Evolutionary conservation across 2,329 filamentous ascomycete genomes (phyloP), one percentile per base, ranked within the genome.

Genomic region (Aspergillus terreus): DNA sequence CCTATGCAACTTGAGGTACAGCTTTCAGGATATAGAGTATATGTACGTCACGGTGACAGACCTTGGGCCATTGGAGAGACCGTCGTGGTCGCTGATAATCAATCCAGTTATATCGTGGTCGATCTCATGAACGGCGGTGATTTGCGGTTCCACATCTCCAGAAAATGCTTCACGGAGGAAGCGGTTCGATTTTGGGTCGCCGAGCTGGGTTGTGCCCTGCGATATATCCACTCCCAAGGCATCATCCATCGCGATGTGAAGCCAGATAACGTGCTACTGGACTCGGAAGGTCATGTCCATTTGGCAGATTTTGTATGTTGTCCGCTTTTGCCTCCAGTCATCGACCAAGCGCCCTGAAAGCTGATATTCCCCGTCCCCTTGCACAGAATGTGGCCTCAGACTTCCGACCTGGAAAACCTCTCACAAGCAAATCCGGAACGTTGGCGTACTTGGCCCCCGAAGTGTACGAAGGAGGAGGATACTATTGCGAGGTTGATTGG

Each of bases 21-120:
- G 92, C 75, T 99, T 99, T 70, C 94, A 99, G 75, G 94, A 99
- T 73, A 91, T 97, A 63, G 94, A 99, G 73, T 99, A 99, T 75
- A 87, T 99, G 90, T 96, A 79, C 66, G 88, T 59, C 17, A 12
- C 40, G 6, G 4, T 12, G 11, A 21, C 19, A 23, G 11, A 21
- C 40, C 19, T 17, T 19, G 9, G n/a, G 17, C 38, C 14, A 12
- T 12, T 38, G 14, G 15, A 14, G 17, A 12, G 15, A 19, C 5
- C 9, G 11, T 17, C 17, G 19, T 42, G 17, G 17, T 42, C 40
- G 40, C 19, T 42, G 17, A 42, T 21, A 42, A 15, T 17, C 19
- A 10, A 12, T 21, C 5, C 15, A 87, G 84, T 66, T 89, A 99
- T 71, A 85, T 99, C 50, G 92, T 99, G 48, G 91, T 99, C 57